Base-by-base conservation (phyloP, 1,139 yeast species). In the Yamadazyma oceani region DNA sequence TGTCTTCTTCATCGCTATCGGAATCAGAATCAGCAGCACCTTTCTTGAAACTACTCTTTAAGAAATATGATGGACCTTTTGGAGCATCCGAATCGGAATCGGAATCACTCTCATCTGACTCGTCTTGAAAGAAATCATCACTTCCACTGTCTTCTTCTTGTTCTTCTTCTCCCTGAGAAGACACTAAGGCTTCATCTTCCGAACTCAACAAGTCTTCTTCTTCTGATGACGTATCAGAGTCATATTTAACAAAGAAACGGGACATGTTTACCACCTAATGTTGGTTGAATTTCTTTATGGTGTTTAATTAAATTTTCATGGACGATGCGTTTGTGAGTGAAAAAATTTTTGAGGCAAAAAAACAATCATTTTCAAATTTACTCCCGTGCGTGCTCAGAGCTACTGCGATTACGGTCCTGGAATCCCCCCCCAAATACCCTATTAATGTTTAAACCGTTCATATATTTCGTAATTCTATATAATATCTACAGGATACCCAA, bases 161-260 rank as follows among this genome's bases (percentile, higher is more conserved):
- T 37, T 66, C 66, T 41, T 66, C 74, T 38, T 69, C 73, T 32
- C 69, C 72, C 34, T 75, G 66, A 27, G 77, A 71, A 26, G 67
- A 60, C 41, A 78, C 58, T 51, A 78, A 66, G 58, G 79, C 88
- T 51, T 84, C 90, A 52, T 79, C 85, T 36, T 87, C 79, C 36
- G 87, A 73, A 48, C 83, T 76, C 56, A 82, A 72, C 54, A 82
- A 69, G 51, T 80, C 88, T 55, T 85, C 95, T 51, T 85, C 95
- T 48, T 81, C 82, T 29, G 88, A 80, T 32, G 94, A 83, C 39
- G 85, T 75, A 52, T 80, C 81, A 54, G 73, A 82, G 46, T 69
- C 71, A 55, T 77, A 74, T 49, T 77, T 82, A 43, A 80, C 83
- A 69, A 85, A 84, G 75, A 84, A 84, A 62, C 88, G 78, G 47